These are phyloP conservation scores for Auxenochlorella pyrenoidosa DNA, from an alignment of 139 green algal species.

Conservation along the genomic window DNA sequence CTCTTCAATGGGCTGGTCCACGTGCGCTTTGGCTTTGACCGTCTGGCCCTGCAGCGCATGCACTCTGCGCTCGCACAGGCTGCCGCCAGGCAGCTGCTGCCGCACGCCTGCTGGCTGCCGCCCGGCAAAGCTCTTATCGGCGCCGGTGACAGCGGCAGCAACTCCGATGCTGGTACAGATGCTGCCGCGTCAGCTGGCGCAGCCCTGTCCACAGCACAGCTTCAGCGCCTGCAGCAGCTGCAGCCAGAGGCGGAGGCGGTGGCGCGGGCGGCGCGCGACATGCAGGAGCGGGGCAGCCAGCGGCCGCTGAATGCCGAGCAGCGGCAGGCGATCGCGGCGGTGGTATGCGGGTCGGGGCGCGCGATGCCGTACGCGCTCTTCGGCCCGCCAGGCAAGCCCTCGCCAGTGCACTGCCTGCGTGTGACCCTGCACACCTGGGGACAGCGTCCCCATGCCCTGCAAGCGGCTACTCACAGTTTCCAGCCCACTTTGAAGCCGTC, in stretches of 20 bases:
- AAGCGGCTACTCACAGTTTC: too few relatives aligned
- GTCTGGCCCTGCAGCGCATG: constrained; percentile 48
- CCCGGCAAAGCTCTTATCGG: background rate
- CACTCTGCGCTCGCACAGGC: constrained; percentile 39
- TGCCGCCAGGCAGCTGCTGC: background rate
- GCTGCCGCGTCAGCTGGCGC: background rate
- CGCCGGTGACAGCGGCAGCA: background rate
- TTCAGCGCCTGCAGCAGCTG: background rate
- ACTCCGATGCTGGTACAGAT: too few relatives aligned
- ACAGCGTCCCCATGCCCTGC: too few relatives aligned
- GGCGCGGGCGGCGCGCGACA: background rate
- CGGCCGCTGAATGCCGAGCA: constrained; percentile 71
- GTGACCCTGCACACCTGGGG: too few relatives aligned
- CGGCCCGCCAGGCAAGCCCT: constrained; percentile 60
- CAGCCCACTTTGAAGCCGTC: too few relatives aligned
- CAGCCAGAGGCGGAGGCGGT: background rate
- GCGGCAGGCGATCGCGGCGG: constrained; percentile 56
- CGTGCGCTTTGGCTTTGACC: constrained; percentile 67
- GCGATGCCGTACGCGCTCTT: constrained; percentile 62
- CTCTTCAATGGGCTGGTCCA: constrained; percentile 50
- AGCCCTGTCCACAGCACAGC: constrained; percentile 17
- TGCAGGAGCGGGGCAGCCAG: constrained; percentile 4
- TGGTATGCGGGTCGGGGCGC: constrained; percentile 52
- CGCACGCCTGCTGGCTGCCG: constrained; percentile 10
- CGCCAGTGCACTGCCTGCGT: background rate